Base-by-base conservation (phyloP, 1,139 yeast genomes). In the Hansenula lynferdii region DNA sequence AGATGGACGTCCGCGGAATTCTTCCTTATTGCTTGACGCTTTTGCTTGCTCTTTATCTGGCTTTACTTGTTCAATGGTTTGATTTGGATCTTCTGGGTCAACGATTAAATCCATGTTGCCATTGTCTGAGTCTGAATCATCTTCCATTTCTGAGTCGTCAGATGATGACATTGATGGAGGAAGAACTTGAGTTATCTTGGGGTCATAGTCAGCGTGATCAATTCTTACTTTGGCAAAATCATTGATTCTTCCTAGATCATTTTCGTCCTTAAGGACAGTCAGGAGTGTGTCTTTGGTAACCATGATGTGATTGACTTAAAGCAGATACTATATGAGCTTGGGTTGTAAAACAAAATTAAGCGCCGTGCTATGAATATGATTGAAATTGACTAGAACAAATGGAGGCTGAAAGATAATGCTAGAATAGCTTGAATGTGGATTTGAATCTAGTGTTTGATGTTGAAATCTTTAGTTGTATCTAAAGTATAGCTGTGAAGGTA, bases 1-100 rank as follows among this genome's bases (percentile, higher is more conserved):
- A 0, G 95, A 82, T 14, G 95, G 96, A 29, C 85, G 70, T 22
- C 68, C 65, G 27, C 67, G 57, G 39, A 53, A 55, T 34, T 47
- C 50, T 6, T 40, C 42, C 28, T 38, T 41, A 21, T 35, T 38
- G 15, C 35, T 36, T 34, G 35, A 14, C 4, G 12, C 8, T n/a
- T 29, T 28, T 20, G 31, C 26, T 8, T 24, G 31, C 2, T 40
- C 28, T 11, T 40, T 40, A 19, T 36, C 36, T 17, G 37, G n/a
- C 8, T 31, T 23, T 12, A 31, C 36, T 24, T 31, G 41, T 24
- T 43, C 45, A 35, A 44, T 34, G 4, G 45, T 39, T 10, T 47
- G 47, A 22, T 44, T 46, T 36, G 46, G 43, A 12, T 45, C 50
- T 34, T 35, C 49, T 28, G 47, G 41, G 14, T 48, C 49, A 27